These are phyloP conservation scores for Dioszegia crocea DNA, from an alignment of 768 basidiomycete genomes.

Conservation along the genomic window DNA sequence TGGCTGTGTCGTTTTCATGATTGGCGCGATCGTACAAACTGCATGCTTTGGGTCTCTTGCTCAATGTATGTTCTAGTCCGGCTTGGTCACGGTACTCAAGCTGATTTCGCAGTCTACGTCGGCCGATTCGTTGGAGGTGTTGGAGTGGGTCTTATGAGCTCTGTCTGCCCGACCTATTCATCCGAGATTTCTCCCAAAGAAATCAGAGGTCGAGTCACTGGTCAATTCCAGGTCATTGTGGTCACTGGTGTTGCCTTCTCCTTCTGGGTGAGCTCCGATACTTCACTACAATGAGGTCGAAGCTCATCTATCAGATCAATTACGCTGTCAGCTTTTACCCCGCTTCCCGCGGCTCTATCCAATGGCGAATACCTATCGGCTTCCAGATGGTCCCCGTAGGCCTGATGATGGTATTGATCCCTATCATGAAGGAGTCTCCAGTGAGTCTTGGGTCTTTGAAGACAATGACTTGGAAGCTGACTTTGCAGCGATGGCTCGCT, in stretches of 20 bases:
- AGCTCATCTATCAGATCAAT: conserved; percentile 27
- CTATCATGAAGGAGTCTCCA: conserved; percentile 44
- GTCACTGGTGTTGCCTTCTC: conserved; percentile 80
- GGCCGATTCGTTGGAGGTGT: conserved; percentile 76
- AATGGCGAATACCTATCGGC: conserved; percentile 36
- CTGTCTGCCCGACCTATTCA: conserved; percentile 69
- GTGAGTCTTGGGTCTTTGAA: not conserved
- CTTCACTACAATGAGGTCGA: not conserved
- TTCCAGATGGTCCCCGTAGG: not conserved
- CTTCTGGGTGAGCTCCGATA: conserved; percentile 24
- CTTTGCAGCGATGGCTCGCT: conserved; percentile 48
- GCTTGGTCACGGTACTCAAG: not conserved
- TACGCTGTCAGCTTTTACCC: conserved; percentile 32
- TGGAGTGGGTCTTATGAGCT: conserved; percentile 74
- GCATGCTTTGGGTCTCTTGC: conserved; percentile 38
- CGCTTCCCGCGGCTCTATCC: conserved; percentile 11
- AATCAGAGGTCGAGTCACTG: conserved; percentile 74
- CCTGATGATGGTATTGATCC: conserved; percentile 45
- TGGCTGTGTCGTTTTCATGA: conserved; percentile 62
- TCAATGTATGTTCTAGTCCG: conserved; percentile 52
- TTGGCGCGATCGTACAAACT: conserved; percentile 56
- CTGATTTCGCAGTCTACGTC: conserved; percentile 55
- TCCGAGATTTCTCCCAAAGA: conserved; percentile 83
- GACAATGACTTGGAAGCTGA: too few relatives aligned
- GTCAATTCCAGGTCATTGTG: conserved; percentile 82